These are phyloP conservation scores for Brettanomyces bruxellensis DNA, from an alignment of 805 yeast genomes.

Conservation along the genomic window DNA sequence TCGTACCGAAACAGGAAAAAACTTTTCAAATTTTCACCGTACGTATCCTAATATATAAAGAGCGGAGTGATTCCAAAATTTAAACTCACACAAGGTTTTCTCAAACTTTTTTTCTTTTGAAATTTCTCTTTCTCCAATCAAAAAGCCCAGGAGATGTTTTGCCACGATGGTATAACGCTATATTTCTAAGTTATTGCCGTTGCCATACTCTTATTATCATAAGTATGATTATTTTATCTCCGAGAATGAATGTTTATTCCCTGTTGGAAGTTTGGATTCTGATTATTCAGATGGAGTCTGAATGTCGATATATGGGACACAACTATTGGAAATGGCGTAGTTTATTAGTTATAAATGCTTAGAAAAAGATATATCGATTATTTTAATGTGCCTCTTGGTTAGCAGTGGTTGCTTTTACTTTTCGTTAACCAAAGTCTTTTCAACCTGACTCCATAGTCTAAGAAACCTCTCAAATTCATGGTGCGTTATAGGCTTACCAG, in stretches of 20 bases:
- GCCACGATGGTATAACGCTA: slow-evolving; percentile 61
- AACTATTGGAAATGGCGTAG: neutral
- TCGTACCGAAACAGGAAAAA: too few relatives aligned
- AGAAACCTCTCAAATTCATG: slow-evolving; percentile 54
- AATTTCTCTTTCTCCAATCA: slow-evolving; percentile 36
- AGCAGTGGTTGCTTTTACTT: neutral
- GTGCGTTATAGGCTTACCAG: slow-evolving; percentile 51
- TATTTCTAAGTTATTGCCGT: slow-evolving; percentile 53
- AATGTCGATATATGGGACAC: slow-evolving; percentile 48
- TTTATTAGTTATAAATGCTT: neutral
- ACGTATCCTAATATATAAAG: too few relatives aligned
- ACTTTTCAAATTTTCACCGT: too few relatives aligned
- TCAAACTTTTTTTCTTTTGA: too few relatives aligned
- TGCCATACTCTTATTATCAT: slow-evolving; percentile 37
- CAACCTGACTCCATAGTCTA: slow-evolving; percentile 26
- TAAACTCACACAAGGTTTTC: too few relatives aligned
- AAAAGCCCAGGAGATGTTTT: slow-evolving; percentile 52
- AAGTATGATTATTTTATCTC: slow-evolving; percentile 32
- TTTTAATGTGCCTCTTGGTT: neutral
- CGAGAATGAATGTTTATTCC: slow-evolving; percentile 36
- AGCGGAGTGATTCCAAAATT: too few relatives aligned
- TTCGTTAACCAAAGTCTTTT: neutral
- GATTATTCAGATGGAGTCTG: slow-evolving; percentile 40
- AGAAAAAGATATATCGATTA: neutral
- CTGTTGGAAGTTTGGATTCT: slow-evolving; percentile 55